Base-by-base conservation (phyloP, 805 yeast species). In the Scheffersomyces spartinae region DNA sequence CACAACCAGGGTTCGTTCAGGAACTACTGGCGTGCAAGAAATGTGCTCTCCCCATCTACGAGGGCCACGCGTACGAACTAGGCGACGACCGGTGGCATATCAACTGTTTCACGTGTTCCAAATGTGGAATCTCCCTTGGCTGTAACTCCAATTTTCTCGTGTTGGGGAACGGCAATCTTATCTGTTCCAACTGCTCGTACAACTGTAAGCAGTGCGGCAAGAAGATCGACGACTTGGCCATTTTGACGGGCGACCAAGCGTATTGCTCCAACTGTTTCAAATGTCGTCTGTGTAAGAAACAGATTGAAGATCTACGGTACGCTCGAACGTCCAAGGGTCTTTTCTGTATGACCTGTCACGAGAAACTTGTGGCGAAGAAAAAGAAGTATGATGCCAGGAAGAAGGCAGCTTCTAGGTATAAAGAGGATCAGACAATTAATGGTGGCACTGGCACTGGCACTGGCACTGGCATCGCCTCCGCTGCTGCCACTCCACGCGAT, bases 21-120 rank as follows among this genome's bases (percentile, higher is more conserved):
- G n/a, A n/a, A n/a, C n/a, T 27, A 19, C 60, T 56, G 36, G 33
- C 48, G 17, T 60, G 67, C 34, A 60, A 60, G 28, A 55, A 55
- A 33, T 60, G 67, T 34, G 39, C 41, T 30, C 36, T 35, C 11
- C 48, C 77, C 15, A 81, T 88, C 25, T 68, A 69, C 11, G 94
- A 83, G 42, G 95, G 95, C 17, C 93, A 86, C 36, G 97, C 97
- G 3, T 91, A 84, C 47, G 97, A 88, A 47, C 61, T 88, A 25
- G 95, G 95, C 13, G 93, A 80, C 25, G 88, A 84, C 45, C 71
- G 95, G 36, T 91, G 98, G 98, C 98, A 91, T 49, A 79, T 84
- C 29, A 69, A 79, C 34, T 91, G 98, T 53, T 91, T 91, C 54
- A 66, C 74, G 24, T 91, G 98, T 52, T 79, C 93, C 28, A 78